Percentiles rank a stretch among this genome's conserved stretches.
Conservation (phyloP, 2,329 filamentous ascomycete species). For the Kalmusia sp. region DNA sequence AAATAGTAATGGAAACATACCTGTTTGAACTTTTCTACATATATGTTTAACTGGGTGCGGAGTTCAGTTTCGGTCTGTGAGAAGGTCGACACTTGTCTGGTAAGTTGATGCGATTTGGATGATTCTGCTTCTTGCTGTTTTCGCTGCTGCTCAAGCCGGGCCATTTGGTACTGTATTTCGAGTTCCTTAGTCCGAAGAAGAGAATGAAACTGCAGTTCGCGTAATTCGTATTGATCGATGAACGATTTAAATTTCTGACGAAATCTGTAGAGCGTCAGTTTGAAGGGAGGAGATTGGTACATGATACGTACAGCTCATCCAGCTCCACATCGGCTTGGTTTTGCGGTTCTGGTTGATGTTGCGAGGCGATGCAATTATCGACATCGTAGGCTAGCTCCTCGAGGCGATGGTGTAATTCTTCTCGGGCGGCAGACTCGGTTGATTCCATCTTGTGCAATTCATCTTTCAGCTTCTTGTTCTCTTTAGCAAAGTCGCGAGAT, state of each 20-base stretch:
- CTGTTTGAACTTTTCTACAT: conserved; percentile 99
- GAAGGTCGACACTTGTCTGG: conserved; percentile 91
- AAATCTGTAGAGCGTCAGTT: conserved; percentile 49
- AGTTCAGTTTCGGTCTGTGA: conserved; percentile 95
- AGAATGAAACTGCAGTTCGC: conserved; percentile 92
- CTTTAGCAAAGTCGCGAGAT: conserved; percentile 90
- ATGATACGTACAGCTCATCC: conserved; percentile 77
- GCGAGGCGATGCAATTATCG: conserved; percentile 86
- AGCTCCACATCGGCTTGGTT: conserved; percentile 85
- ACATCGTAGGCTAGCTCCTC: conserved; percentile 82
- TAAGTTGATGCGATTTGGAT: conserved; percentile 81
- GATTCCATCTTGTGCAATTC: conserved; percentile 86
- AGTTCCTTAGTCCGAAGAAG: conserved; percentile 93
- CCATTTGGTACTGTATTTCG: conserved; percentile 90
- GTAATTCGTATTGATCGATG: conserved; percentile 94
- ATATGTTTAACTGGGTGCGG: conserved; percentile 94
- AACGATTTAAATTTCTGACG: conserved; percentile 90
- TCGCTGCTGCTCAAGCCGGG: conserved; percentile 87
- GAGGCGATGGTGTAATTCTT: conserved; percentile 84
- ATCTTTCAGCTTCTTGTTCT: conserved; percentile 98
- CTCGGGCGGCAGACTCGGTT: conserved; percentile 80
- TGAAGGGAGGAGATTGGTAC: neutral
- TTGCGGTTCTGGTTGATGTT: conserved; percentile 77
- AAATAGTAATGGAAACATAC: conserved; percentile 58
- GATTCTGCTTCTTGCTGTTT: conserved; percentile 85